Conservation (phyloP, 1,284 basidiomycete species). For the Phellinidium pouzarii region DNA sequence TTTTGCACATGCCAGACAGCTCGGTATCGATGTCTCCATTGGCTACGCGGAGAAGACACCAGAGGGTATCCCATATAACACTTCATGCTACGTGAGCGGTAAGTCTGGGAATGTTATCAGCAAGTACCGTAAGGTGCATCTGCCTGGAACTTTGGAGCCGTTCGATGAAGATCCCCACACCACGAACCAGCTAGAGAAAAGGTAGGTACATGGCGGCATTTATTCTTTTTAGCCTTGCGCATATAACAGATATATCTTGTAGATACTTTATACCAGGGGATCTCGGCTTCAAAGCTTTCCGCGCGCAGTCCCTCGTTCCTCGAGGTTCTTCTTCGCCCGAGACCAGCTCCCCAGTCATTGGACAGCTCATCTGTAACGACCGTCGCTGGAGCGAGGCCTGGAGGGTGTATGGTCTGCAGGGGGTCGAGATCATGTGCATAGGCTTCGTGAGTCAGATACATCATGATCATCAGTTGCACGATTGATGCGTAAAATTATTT, state of each 20-base stretch:
- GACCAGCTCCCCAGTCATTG: conserved; percentile 12
- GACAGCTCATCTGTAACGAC: conserved; percentile 20
- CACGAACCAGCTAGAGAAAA: conserved; percentile 19
- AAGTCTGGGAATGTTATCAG: conserved; percentile 7
- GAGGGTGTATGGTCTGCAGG: conserved; percentile 19
- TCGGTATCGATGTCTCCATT: conserved; percentile 16
- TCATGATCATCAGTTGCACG: neutral
- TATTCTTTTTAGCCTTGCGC: neutral
- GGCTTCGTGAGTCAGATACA: conserved; percentile 3
- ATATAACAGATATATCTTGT: neutral
- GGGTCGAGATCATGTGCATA: conserved; percentile 19
- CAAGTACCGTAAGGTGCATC: conserved; percentile 16
- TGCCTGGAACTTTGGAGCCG: conserved; percentile 14
- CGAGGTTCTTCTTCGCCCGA: neutral
- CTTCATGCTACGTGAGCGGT: conserved; percentile 15
- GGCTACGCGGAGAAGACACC: conserved; percentile 19
- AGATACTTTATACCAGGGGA: conserved; percentile 19
- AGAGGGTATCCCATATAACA: conserved; percentile 18
- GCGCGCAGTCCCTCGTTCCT: conserved; percentile 13
- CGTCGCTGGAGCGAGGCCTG: conserved; percentile 18
- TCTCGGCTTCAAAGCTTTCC: conserved; percentile 18
- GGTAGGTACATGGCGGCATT: no score
- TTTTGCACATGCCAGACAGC: conserved; percentile 16
- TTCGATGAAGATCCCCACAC: conserved; percentile 18
- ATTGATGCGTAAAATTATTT: neutral